phyloP scores from a whole-genome alignment of 768 basidiomycete species.

The Cystobasidiopsis lactophilus region DNA sequence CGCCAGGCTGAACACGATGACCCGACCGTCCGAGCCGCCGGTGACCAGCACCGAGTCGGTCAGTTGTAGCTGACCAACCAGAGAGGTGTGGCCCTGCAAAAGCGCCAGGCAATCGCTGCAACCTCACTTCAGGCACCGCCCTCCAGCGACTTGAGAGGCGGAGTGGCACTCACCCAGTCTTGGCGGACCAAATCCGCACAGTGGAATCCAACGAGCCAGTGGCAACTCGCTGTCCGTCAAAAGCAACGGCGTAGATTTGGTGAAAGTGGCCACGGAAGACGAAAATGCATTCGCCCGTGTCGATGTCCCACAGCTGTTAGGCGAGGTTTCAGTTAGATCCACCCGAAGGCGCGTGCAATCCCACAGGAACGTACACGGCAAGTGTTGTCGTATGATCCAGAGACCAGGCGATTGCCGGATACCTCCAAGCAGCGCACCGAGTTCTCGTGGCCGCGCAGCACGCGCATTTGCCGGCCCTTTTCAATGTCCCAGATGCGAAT shows the following conservation, averaged over 20 bases:
- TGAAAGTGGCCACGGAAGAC: slow-evolving; percentile 62
- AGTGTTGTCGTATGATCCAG: slow-evolving; percentile 80
- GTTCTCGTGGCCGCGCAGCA: slow-evolving; percentile 51
- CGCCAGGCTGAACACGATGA: slow-evolving; percentile 43
- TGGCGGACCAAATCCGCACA: slow-evolving; percentile 70
- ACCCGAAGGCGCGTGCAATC: too few species aligned
- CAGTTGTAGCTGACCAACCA: slow-evolving; percentile 76
- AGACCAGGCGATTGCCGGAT: slow-evolving; percentile 58
- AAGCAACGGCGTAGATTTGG: slow-evolving; percentile 77
- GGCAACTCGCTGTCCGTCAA: slow-evolving; percentile 58
- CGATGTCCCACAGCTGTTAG: slow-evolving; percentile 65
- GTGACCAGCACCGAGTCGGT: slow-evolving; percentile 45
- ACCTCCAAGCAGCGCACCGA: slow-evolving; percentile 80
- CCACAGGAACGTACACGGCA: slow-evolving; percentile 38
- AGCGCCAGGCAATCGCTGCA: slow-evolving; percentile 58
- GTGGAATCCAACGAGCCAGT: slow-evolving; percentile 87
- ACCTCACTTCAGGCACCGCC: not conserved
- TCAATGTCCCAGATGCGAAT: slow-evolving; percentile 86
- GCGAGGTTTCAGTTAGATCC: not conserved
- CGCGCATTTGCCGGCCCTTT: slow-evolving; percentile 33
- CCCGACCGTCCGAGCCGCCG: slow-evolving; percentile 70
- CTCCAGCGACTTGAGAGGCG: not conserved
- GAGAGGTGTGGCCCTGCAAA: slow-evolving; percentile 71
- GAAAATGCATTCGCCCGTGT: slow-evolving; percentile 67
- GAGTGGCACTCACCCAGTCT: slow-evolving; percentile 43